These are phyloP conservation scores for Boletus subluridellus DNA, from an alignment of 1,284 basidiomycete genomes.

Conservation along the genomic window DNA sequence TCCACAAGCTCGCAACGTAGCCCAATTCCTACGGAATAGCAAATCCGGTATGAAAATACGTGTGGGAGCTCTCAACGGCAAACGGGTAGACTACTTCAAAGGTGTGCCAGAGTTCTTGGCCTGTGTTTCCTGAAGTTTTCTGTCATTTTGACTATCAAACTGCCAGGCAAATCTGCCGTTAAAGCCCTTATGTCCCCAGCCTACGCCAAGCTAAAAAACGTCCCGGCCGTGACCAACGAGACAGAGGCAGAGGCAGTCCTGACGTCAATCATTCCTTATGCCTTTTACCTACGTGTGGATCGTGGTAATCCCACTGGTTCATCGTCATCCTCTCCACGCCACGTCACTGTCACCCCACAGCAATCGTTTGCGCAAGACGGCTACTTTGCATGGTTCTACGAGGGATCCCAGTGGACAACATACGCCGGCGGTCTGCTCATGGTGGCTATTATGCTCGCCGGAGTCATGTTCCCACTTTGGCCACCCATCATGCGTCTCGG, in stretches of 20 bases:
- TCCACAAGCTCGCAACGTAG: slow-evolving; percentile 72
- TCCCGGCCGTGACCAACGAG: slow-evolving; percentile 74
- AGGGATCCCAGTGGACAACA: slow-evolving; percentile 89
- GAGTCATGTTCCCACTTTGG: slow-evolving; percentile 99
- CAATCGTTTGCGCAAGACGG: slow-evolving; percentile 78
- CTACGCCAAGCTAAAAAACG: slow-evolving; percentile 86
- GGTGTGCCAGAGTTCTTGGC: slow-evolving; percentile 40
- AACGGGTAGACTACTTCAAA: slow-evolving; percentile 97
- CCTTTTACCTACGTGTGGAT: slow-evolving; percentile 88
- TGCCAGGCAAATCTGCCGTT: slow-evolving; percentile 82
- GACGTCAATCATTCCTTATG: slow-evolving; percentile 72
- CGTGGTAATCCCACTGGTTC: slow-evolving; percentile 70
- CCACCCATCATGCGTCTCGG: slow-evolving; percentile 90
- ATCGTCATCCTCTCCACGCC: slow-evolving; percentile 72
- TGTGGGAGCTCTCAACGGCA: slow-evolving; percentile 89
- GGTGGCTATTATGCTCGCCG: slow-evolving; percentile 92
- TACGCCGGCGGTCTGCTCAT: slow-evolving; percentile 91
- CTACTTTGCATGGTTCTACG: slow-evolving; percentile 97
- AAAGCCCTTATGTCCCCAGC: slow-evolving; percentile 90
- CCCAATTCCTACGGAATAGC: slow-evolving; percentile 81
- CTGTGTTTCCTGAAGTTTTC: not conserved
- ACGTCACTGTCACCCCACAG: slow-evolving; percentile 75
- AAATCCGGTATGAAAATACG: slow-evolving; percentile 87
- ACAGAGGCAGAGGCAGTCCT: slow-evolving; percentile 73
- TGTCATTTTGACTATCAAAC: not conserved